These are phyloP conservation scores for Rossbeevera mucosa DNA, from an alignment of 768 basidiomycete species.

Conservation along the genomic window DNA sequence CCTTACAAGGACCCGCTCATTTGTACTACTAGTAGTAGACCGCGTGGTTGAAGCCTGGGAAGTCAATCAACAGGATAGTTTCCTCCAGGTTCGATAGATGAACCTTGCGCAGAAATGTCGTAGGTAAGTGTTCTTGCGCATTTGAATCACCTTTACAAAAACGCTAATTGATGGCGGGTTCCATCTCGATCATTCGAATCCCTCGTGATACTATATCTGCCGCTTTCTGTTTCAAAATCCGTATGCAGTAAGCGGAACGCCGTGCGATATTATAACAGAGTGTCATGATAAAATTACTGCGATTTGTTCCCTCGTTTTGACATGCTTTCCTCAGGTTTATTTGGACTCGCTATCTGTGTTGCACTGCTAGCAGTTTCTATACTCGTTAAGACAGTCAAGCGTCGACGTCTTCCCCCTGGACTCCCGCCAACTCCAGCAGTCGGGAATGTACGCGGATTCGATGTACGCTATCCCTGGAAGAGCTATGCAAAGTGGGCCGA, in stretches of 20 bases:
- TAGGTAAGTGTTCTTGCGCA: too few relatives aligned
- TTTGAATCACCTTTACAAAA: too few relatives aligned
- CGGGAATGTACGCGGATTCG: constrained; percentile 20
- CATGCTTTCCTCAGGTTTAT: constrained; percentile 2
- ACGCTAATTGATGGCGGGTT: too few relatives aligned
- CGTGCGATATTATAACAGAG: background rate
- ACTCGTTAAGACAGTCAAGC: constrained; percentile 3
- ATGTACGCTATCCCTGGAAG: constrained; percentile 20
- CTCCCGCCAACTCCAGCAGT: constrained; percentile 17
- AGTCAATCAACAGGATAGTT: too few relatives aligned
- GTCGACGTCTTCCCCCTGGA: constrained; percentile 20
- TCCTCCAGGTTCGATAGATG: too few relatives aligned
- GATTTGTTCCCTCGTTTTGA: background rate
- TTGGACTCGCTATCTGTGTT: constrained; percentile 7
- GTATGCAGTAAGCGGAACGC: background rate
- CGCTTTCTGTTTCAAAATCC: background rate
- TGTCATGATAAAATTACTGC: background rate
- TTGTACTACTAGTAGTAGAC: too few relatives aligned
- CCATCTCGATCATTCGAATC: background rate
- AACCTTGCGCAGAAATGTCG: too few relatives aligned
- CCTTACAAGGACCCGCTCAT: too few relatives aligned
- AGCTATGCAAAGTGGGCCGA: constrained; percentile 17
- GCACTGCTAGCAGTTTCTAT: constrained; percentile 7
- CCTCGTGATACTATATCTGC: background rate
- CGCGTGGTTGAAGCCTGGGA: too few relatives aligned